Base-by-base conservation (phyloP, 495 filamentous ascomycete genomes). In the Gamarada debralockiae region DNA sequence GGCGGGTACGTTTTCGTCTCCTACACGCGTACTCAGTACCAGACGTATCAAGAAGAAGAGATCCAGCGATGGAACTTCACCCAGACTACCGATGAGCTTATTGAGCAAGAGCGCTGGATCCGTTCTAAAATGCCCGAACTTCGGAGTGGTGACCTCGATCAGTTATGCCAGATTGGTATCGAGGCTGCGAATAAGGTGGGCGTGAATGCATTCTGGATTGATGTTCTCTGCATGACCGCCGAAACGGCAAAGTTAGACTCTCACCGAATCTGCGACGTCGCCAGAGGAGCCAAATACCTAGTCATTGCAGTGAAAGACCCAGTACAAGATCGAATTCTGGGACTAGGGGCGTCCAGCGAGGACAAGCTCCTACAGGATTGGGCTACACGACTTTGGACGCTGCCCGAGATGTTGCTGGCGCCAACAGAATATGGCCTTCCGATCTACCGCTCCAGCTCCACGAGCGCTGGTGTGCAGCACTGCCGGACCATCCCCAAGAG, bases 301-400 rank as follows among this genome's bases (percentile, higher is more conserved):
- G 62, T 56, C 10, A 69, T 75, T 27, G 58, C 57, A 10, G 52
- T 73, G 1, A 57, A 53, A 4, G 4, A 5, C 6, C 34, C 37
- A 27, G 1, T 18, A 43, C 40, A 38, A 50, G 18, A 52, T 66
- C 22, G 23, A 3, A 12, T 1, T 5, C n/a, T 8, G 31, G n/a
- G n/a, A n/a, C n/a, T n/a, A n/a, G 23, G 24, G 8, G 20, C 23
- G 8, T 21, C 7, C 5, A 29, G 22, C 12, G 24, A 27, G 1
- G 43, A 13, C 14, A 25, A 39, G 12, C 17, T 51, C 12, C 22
- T 56, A 17, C 46, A 59, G n/a, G 25, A 66, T 15, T 77, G 72
- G 73, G 73, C 71, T 12, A 48, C 56, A 13, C 62, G 73, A n/a
- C 50, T 76, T 31, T 78, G 75, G 75, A 76, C 72, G 2, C 65